Percentiles rank a stretch among this genome's conserved stretches.
phyloP scores from a whole-genome alignment of 1,284 basidiomycete species.

The Lignosus rhinocerotis region DNA sequence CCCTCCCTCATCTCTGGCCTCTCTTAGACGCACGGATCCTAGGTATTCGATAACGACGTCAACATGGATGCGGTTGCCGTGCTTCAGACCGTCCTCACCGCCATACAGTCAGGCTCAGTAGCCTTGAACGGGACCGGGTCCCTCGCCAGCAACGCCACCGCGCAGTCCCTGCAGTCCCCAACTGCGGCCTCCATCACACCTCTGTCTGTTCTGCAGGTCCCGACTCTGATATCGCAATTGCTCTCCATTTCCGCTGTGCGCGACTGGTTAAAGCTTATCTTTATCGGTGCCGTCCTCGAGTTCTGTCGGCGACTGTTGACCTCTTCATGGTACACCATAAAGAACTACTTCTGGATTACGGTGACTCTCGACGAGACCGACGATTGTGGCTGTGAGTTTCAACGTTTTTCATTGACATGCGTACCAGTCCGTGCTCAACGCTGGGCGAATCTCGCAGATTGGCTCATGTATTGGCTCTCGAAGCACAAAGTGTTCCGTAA shows the following conservation, averaged over 20 bases:
- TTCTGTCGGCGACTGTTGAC: slow-evolving; percentile 15
- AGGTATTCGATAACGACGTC: neutral
- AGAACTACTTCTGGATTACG: slow-evolving; percentile 24
- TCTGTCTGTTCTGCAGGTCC: slow-evolving; percentile 11
- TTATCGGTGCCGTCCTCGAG: slow-evolving; percentile 27
- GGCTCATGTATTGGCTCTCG: slow-evolving; percentile 39
- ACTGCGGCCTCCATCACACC: slow-evolving; percentile 4
- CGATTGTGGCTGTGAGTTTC: slow-evolving; percentile 23
- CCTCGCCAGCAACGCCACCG: slow-evolving; percentile 9
- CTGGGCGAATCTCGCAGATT: slow-evolving; percentile 21
- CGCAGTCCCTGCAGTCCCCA: neutral
- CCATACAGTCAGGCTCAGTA: slow-evolving; percentile 16
- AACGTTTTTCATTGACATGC: neutral
- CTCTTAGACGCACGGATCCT: neutral
- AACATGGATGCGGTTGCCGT: slow-evolving; percentile 17
- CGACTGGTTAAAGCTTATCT: slow-evolving; percentile 33
- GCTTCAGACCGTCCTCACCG: slow-evolving; percentile 21
- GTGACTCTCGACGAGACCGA: slow-evolving; percentile 33
- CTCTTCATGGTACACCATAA: slow-evolving; percentile 9
- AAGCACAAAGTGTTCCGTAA: slow-evolving; percentile 35
- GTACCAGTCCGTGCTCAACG: slow-evolving; percentile 3
- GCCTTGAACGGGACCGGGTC: slow-evolving; percentile 3
- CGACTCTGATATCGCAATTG: slow-evolving; percentile 14
- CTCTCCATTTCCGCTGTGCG: slow-evolving; percentile 23
- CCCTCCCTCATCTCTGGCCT: neutral